Conservation (phyloP, 495 filamentous ascomycete species). For the Penicillium atrosanguineum region DNA sequence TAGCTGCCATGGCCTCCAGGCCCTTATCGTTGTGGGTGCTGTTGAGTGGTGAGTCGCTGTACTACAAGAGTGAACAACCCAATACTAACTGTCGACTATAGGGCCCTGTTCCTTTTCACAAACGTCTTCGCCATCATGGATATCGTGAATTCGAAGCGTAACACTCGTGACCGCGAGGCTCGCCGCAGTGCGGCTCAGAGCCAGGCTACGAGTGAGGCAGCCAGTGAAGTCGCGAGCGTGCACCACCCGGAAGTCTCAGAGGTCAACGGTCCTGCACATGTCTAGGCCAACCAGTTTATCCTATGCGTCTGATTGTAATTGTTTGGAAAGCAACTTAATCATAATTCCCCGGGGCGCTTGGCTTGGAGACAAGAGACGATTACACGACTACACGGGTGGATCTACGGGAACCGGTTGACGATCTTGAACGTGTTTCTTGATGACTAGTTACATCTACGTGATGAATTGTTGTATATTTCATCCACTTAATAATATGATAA, state of each 20-base stretch:
- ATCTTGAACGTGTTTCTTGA: neutral
- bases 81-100: conserved; percentile 9
- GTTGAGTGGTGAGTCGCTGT: conserved; percentile 44
- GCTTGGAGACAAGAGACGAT: neutral
- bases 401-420: neutral
- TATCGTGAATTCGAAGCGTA: conserved; percentile 13
- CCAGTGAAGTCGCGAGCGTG: neutral
- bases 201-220: neutral
- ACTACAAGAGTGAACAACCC: neutral
- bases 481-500: conserved; percentile 5
- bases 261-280: conserved; percentile 2
- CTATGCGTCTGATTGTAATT: neutral
- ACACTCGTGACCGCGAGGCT: neutral
- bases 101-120: conserved; percentile 31
- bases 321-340: neutral
- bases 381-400: conserved; percentile 5
- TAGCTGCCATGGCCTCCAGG: conserved; percentile 45
- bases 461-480: neutral
- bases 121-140: conserved; percentile 19
- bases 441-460: neutral
- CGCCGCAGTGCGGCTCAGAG: neutral
- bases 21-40: conserved; percentile 43
- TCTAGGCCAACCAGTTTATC: neutral
- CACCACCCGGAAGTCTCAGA: conserved; percentile 11
- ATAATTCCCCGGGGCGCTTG: neutral